Evolutionary conservation across 495 filamentous ascomycete genomes (phyloP), one percentile per base, ranked within the genome.

Genomic region (Bryoglossum gracile): DNA sequence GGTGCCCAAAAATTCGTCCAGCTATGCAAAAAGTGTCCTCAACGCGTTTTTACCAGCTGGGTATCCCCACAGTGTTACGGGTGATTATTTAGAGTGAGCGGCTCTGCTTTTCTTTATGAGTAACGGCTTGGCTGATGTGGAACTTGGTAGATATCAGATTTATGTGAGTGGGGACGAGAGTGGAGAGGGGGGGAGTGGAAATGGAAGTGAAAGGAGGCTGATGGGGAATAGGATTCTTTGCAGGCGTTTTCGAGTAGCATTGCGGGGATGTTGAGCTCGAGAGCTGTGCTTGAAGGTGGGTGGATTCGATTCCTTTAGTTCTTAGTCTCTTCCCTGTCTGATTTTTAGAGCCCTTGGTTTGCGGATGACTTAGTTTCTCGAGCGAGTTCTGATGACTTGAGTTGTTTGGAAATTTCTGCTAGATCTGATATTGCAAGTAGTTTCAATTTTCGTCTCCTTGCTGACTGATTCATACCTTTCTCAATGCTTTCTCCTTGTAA

Each of bases 161-260:
- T 89, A 82, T 57, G 79, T 82, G 61, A 54, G 66, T n/a, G n/a
- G n/a, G n/a, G n/a, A n/a, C n/a, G n/a, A n/a, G n/a, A n/a, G n/a
- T n/a, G n/a, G n/a, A n/a, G n/a, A n/a, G n/a, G n/a, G n/a, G n/a
- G n/a, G n/a, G n/a, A n/a, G n/a, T n/a, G n/a, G 19, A 11, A 30
- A 28, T 13, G 9, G 19, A 24, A 35, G 26, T 17, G 17, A 35
- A 16, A 34, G 21, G 33, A 10, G 32, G 41, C 40, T 51, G 32
- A 43, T 17, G 19, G 14, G 22, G 10, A 10, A 18, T 14, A 89
- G 84, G 92, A 98, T 72, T 95, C 91, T 0, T 74, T 98, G 4
- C 92, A 96, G 68, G 92, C 92, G 25, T 98, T 98, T 67, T 86
- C 87, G 45, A 92, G 86, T 60, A 92, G 89, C 40, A 94, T 98